phyloP scores from a whole-genome alignment of 768 basidiomycete genomes.

The Pisolithus orientalis region DNA sequence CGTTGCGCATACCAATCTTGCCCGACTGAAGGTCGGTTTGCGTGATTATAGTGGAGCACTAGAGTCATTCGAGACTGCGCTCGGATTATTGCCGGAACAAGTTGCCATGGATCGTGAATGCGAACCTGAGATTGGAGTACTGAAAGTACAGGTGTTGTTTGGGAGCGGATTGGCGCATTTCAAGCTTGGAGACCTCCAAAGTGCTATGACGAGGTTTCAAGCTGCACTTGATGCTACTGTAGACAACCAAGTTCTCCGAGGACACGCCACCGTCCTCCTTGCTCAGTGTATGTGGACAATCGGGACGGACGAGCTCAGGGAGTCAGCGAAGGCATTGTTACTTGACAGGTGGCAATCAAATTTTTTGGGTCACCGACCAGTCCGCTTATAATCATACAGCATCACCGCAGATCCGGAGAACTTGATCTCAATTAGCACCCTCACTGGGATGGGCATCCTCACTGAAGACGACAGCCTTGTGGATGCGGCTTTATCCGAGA shows the following conservation, averaged over 20 bases:
- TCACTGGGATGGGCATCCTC: slow-evolving; percentile 87
- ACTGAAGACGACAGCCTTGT: slow-evolving; percentile 72
- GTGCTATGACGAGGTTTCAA: slow-evolving; percentile 65
- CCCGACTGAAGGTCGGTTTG: slow-evolving; percentile 62
- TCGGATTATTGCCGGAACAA: slow-evolving; percentile 56
- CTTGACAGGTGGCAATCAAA: slow-evolving; percentile 60
- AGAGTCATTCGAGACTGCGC: slow-evolving; percentile 64
- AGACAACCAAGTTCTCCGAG: slow-evolving; percentile 43
- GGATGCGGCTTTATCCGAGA: slow-evolving; percentile 82
- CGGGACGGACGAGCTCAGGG: slow-evolving; percentile 66
- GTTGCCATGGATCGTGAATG: slow-evolving; percentile 15
- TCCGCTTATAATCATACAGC: slow-evolving; percentile 35
- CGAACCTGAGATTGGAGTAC: slow-evolving; percentile 28
- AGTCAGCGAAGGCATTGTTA: slow-evolving; percentile 70
- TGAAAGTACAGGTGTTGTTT: slow-evolving; percentile 61
- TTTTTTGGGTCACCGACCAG: slow-evolving; percentile 2
- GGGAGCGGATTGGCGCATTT: slow-evolving; percentile 70
- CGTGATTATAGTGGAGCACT: slow-evolving; percentile 54
- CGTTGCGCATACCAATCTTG: slow-evolving; percentile 78
- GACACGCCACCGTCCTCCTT: slow-evolving; percentile 73
- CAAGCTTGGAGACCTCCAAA: slow-evolving; percentile 53
- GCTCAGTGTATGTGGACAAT: slow-evolving; percentile 82
- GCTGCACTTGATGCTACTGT: slow-evolving; percentile 51
- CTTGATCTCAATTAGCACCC: slow-evolving; percentile 70
- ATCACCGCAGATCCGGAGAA: slow-evolving; percentile 76